These are phyloP conservation scores for Microcyclospora pomicola DNA, from an alignment of 2,329 filamentous ascomycete species.

Conservation along the genomic window DNA sequence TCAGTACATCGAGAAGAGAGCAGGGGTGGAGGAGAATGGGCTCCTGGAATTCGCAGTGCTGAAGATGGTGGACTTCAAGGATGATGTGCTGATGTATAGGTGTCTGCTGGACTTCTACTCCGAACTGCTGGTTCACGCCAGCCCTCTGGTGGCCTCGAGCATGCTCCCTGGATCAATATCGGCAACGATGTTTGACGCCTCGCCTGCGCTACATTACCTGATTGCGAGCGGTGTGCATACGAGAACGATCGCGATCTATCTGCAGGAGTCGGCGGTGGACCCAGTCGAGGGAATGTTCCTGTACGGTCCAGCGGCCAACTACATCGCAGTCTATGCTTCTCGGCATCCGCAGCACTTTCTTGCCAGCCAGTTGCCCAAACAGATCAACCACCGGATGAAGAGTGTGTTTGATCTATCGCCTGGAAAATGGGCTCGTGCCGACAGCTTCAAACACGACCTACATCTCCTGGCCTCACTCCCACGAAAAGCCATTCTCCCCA, in stretches of 20 bases:
- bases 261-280: slow-evolving; percentile 35
- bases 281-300: slow-evolving; percentile 40
- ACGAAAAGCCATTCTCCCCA: slow-evolving; percentile 37
- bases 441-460: slow-evolving; percentile 42
- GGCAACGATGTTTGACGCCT: slow-evolving; percentile 2
- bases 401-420: slow-evolving; percentile 32
- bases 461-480: slow-evolving; percentile 45
- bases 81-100: slow-evolving; percentile 47
- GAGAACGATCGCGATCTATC: slow-evolving; percentile 35
- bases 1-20: slow-evolving; percentile 35
- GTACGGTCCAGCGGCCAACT: slow-evolving; percentile 41
- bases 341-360: slow-evolving; percentile 43
- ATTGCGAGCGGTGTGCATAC: slow-evolving; percentile 37
- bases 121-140: slow-evolving; percentile 34
- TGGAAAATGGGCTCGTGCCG: slow-evolving; percentile 38
- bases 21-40: slow-evolving; percentile 22
- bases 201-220: slow-evolving; percentile 36
- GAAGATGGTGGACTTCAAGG: slow-evolving; percentile 41
- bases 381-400: slow-evolving; percentile 35
- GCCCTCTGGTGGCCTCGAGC: slow-evolving; percentile 4
- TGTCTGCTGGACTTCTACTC: slow-evolving; percentile 44
- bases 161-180: background rate
- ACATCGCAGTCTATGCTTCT: slow-evolving; percentile 43
- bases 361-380: slow-evolving; percentile 29
- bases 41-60: slow-evolving; percentile 42